Conservation (phyloP, 129 eudicot genomes). For the Saposhnikovia divaricata region DNA sequence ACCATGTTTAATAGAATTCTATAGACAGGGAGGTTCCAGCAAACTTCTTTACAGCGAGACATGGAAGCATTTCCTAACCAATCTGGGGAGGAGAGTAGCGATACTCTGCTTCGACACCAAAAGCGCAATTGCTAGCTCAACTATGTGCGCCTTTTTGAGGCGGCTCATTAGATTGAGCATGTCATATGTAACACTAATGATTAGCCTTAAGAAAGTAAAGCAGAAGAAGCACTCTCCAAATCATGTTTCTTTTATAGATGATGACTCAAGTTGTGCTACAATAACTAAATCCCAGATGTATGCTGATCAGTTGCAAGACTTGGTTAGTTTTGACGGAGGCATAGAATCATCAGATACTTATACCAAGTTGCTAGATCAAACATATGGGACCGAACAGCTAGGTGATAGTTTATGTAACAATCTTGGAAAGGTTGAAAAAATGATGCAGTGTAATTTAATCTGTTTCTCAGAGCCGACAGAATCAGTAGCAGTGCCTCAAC, state of each 20-base stretch:
- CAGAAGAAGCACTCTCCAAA: conserved; percentile 17
- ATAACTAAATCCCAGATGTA: conserved; percentile 23
- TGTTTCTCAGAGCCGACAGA: conserved; percentile 35
- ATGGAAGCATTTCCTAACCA: conserved; percentile 78
- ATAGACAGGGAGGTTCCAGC: conserved; percentile 71
- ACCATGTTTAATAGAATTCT: conserved; percentile 33
- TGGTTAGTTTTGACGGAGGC: conserved; percentile 35
- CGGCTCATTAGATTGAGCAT: conserved; percentile 27
- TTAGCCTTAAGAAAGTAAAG: conserved; percentile 32
- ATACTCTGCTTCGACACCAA: conserved; percentile 60
- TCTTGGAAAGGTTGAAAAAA: conserved; percentile 28
- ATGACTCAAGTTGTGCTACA: conserved; percentile 16
- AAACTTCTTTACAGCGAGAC: conserved; percentile 43
- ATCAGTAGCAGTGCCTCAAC: conserved; percentile 10
- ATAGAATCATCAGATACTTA: conserved; percentile 3
- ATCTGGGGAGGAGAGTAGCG: conserved; percentile 62
- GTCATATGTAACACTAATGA: conserved; percentile 47
- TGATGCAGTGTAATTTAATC: conserved; percentile 37
- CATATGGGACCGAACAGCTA: conserved; percentile 13
- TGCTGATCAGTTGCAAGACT: conserved; percentile 39
- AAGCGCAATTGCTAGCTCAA: conserved; percentile 75
- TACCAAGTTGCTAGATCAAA: conserved; percentile 18
- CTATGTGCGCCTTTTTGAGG: conserved; percentile 19
- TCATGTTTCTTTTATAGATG: conserved; percentile 59
- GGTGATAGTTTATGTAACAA: conserved; percentile 9